Percentiles rank a stretch among this genome's conserved stretches.
These are phyloP conservation scores for Colletotrichum orbiculare DNA, from an alignment of 2,329 filamentous ascomycete species.

Conservation along the genomic window DNA sequence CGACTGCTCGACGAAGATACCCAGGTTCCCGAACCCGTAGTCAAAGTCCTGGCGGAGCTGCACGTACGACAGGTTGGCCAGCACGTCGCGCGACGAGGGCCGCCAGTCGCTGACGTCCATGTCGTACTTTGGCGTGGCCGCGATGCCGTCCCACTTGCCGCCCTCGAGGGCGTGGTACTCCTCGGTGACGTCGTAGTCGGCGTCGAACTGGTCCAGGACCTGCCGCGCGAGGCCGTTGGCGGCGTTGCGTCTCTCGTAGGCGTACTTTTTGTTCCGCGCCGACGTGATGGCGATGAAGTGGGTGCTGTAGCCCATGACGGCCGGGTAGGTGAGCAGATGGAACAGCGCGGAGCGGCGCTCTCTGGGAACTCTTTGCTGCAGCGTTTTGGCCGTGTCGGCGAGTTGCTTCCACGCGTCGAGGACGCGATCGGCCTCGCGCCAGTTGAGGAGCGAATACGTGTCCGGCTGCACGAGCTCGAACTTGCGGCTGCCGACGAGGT, in stretches of 20 bases:
- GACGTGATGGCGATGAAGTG: conserved; percentile 63
- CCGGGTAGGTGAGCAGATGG: conserved; percentile 70
- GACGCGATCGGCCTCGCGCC: conserved; percentile 70
- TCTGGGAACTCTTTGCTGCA: conserved; percentile 56
- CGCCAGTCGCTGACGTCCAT: conserved; percentile 31
- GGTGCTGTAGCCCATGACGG: conserved; percentile 66
- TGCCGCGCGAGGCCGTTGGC: conserved; percentile 59
- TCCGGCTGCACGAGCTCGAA: conserved; percentile 70
- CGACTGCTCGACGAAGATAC: conserved; percentile 62
- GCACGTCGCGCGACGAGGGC: conserved; percentile 57
- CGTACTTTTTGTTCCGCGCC: conserved; percentile 63
- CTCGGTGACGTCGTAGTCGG: conserved; percentile 56
- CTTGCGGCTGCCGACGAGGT: conserved; percentile 61
- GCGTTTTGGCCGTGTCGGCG: conserved; percentile 54
- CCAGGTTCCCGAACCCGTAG: conserved; percentile 56
- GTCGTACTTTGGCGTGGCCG: conserved; percentile 64
- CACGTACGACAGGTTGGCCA: conserved; percentile 60
- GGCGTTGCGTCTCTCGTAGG: conserved; percentile 63
- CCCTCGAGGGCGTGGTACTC: conserved; percentile 57
- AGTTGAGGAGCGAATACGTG: conserved; percentile 71
- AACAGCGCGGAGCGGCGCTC: conserved; percentile 64
- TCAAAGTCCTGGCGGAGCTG: conserved; percentile 50
- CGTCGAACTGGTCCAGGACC: conserved; percentile 54
- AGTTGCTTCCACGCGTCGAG: conserved; percentile 65
- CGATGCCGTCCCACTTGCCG: conserved; percentile 62